Evolutionary conservation across 2,329 filamentous ascomycete genomes (phyloP), one percentile per base, ranked within the genome.

Genomic region (Chalaropsis ovoidea): DNA sequence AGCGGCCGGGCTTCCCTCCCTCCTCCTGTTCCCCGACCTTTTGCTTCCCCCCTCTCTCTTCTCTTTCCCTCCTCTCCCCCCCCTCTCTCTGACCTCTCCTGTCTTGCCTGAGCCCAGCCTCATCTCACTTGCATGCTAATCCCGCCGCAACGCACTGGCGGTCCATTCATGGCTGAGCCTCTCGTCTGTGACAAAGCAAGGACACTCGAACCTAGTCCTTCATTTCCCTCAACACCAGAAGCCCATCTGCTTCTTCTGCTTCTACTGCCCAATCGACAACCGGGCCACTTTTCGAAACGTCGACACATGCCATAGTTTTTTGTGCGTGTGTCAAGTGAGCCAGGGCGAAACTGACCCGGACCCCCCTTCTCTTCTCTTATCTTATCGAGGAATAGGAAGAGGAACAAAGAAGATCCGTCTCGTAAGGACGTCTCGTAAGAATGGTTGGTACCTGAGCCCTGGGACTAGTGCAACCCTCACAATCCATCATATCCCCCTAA

Each of bases 301-400:
- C 54, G 54, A 58, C 54, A 58, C n/a, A 58, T 58, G 54, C 15
- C 54, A 58, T 35, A 58, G 54, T 58, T 58, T 22, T 58, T 39
- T 35, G 31, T 56, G 24, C 17, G 24, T 58, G 54, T 58, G 54
- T 58, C 54, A 58, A 58, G 54, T 58, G 15, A 35, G 24, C 27
- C 54, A 35, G 13, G 54, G 15, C 54, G 54, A 58, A 58, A 58
- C 54, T 58, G 13, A 35, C 54, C 24, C 31, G 13, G 31, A 19
- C 31, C 54, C 52, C 52, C 24, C 52, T n/a, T n/a, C n/a, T n/a
- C 31, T 39, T 35, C n/a, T 58, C 54, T 31, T 58, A 58, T 58
- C 54, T 58, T 58, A 58, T 58, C 31, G 17, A 52, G 19, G 11
- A 22, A n/a, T 10, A 31, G 3, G 3, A 39, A 7, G 35, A 39